Conservation (phyloP, 495 filamentous ascomycete species). For the Rusavskia elegans region DNA sequence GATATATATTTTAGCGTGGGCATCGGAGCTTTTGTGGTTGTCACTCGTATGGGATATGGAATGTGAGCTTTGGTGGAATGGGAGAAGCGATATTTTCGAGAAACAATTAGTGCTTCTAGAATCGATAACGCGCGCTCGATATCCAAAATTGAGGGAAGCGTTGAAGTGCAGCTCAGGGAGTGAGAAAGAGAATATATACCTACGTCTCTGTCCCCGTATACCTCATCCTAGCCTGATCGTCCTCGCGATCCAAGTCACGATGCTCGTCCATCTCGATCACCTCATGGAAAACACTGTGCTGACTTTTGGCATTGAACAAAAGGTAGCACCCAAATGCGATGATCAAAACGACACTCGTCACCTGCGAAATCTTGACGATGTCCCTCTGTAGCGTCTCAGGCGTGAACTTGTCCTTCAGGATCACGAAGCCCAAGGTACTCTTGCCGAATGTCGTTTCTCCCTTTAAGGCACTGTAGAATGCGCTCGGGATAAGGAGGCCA, state of each 20-base stretch:
- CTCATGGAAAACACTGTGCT: conserved; percentile 11
- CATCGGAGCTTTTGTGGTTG: not conserved
- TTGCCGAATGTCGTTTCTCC: conserved; percentile 2
- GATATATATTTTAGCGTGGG: not conserved
- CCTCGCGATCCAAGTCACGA: conserved; percentile 8
- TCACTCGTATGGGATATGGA: not conserved
- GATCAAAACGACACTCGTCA: conserved; percentile 8
- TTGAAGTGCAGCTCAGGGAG: no score
- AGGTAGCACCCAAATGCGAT: conserved; percentile 10
- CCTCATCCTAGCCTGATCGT: conserved; percentile 12
- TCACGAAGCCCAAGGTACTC: conserved; percentile 4
- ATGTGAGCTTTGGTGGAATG: no score
- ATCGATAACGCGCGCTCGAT: no score
- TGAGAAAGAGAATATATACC: not conserved
- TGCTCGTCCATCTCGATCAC: conserved; percentile 12
- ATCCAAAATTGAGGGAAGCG: no score
- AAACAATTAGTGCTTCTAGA: no score
- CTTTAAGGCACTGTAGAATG: conserved; percentile 21
- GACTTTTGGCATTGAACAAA: conserved; percentile 7
- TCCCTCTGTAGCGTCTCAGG: conserved; percentile 8
- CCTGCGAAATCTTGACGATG: conserved; percentile 9
- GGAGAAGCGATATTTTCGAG: no score
- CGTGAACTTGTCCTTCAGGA: conserved; percentile 9
- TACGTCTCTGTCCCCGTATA: conserved; percentile 24
- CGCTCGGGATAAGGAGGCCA: conserved; percentile 16